Evolutionary conservation across 345 rosid species (phyloP).

Genomic region (Brassica juncea): DNA sequence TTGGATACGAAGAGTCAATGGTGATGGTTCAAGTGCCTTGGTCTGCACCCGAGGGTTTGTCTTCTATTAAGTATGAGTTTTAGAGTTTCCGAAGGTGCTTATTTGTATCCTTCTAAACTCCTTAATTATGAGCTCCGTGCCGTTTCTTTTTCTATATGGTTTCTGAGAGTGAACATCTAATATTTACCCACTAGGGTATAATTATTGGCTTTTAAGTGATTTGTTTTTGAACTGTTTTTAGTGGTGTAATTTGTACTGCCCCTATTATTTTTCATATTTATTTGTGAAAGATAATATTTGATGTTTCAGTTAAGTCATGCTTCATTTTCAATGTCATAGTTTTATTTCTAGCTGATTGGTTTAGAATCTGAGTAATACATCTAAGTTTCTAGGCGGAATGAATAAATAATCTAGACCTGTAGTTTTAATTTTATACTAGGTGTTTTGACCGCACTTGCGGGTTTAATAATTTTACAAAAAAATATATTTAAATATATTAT

Average conservation of each 20-base stretch:
- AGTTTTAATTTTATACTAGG: too few species aligned
- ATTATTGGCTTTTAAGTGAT: neutral
- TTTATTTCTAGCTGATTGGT: neutral
- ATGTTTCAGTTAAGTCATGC: neutral
- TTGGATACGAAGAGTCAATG: constrained; percentile 57
- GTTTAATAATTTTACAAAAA: too few species aligned
- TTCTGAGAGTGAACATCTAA: constrained; percentile 31
- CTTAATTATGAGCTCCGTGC: constrained; percentile 25
- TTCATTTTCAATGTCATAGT: neutral
- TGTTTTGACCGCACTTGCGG: too few species aligned
- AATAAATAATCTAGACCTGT: neutral
- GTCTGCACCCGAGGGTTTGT: constrained; percentile 52
- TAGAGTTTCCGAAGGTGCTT: constrained; percentile 35
- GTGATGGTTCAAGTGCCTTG: constrained; percentile 63
- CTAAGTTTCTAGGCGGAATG: neutral
- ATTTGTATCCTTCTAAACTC: constrained; percentile 12
- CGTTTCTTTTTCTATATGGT: constrained; percentile 26
- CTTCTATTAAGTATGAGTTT: constrained; percentile 57
- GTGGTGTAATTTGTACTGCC: constrained; percentile 12
- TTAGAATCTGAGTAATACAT: neutral
- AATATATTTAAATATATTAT: too few species aligned
- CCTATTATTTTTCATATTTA: constrained; percentile 16
- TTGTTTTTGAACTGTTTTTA: neutral
- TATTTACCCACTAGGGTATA: constrained; percentile 5
- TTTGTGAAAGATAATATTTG: neutral